Percentiles rank a stretch among this genome's conserved stretches.
phyloP scores from a whole-genome alignment of 495 filamentous ascomycete genomes.

The Hyaloscypha hepaticicola region DNA sequence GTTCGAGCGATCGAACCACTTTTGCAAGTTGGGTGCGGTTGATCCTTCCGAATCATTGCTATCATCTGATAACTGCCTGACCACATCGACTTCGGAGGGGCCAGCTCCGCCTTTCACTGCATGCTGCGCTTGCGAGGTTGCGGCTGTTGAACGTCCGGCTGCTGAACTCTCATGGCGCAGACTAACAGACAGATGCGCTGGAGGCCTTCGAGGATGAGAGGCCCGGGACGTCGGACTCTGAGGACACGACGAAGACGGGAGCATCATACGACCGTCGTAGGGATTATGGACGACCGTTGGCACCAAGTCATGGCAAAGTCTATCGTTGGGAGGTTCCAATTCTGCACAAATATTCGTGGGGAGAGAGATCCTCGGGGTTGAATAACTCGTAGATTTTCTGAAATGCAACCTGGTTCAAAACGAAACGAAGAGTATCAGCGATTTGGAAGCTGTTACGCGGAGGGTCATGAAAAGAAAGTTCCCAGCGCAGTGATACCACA shows the following conservation, averaged over 20 bases:
- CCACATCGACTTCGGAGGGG: background rate
- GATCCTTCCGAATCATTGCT: slow-evolving; percentile 9
- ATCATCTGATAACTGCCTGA: slow-evolving; percentile 9
- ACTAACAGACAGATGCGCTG: slow-evolving; percentile 22
- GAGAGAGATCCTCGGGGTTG: background rate
- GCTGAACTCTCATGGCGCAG: slow-evolving; percentile 2
- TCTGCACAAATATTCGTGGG: background rate
- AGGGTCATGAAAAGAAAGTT: no score
- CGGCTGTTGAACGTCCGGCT: background rate
- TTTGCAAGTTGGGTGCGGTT: slow-evolving; percentile 12
- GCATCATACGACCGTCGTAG: background rate
- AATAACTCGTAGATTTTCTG: background rate
- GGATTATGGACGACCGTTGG: background rate
- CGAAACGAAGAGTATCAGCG: background rate
- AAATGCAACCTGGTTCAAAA: background rate
- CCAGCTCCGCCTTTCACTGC: background rate
- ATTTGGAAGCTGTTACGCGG: background rate
- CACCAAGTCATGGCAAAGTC: background rate
- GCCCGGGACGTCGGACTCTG: background rate
- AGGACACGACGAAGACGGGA: background rate
- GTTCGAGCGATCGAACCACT: slow-evolving; percentile 50
- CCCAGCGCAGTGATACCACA: no score
- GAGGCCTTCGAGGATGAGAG: slow-evolving; percentile 20
- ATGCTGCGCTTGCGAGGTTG: background rate
- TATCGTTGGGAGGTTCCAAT: background rate